Evolutionary conservation across 441 rosid genomes (phyloP).

Genomic region (Euphorbia celastroides): DNA sequence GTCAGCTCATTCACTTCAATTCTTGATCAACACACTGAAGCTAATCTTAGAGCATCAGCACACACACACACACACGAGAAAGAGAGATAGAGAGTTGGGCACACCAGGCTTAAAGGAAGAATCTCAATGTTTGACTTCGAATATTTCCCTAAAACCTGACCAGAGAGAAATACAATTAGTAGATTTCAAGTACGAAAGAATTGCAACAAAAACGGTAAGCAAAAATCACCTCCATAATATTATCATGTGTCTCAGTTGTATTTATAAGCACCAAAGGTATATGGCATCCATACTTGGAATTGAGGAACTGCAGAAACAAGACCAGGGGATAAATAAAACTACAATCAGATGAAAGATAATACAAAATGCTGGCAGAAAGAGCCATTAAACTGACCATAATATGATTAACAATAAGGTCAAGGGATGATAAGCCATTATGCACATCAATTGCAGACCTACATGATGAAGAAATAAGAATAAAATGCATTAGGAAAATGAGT

Average conservation of each 20-base stretch:
- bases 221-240: slow-evolving; percentile 39
- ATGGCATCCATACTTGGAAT: slow-evolving; percentile 47
- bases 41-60: neutral
- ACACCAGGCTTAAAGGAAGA: slow-evolving; percentile 43
- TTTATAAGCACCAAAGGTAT: slow-evolving; percentile 52
- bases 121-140: slow-evolving; percentile 38
- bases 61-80: neutral
- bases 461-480: neutral
- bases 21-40: neutral
- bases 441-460: slow-evolving; percentile 57
- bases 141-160: slow-evolving; percentile 49
- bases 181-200: slow-evolving; percentile 11
- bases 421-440: slow-evolving; percentile 38
- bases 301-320: slow-evolving; percentile 40
- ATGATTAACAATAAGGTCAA: slow-evolving; percentile 44
- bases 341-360: slow-evolving; percentile 1
- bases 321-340: slow-evolving; percentile 12
- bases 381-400: slow-evolving; percentile 38
- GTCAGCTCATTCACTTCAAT: slow-evolving; percentile 7
- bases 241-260: slow-evolving; percentile 34
- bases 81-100: slow-evolving; percentile 9
- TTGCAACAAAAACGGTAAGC: slow-evolving; percentile 10
- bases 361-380: slow-evolving; percentile 2
- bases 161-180: slow-evolving; percentile 18
- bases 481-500: slow-evolving; percentile 1